Base-by-base conservation (phyloP, 2,329 filamentous ascomycete species). In the Nakataea oryzae region DNA sequence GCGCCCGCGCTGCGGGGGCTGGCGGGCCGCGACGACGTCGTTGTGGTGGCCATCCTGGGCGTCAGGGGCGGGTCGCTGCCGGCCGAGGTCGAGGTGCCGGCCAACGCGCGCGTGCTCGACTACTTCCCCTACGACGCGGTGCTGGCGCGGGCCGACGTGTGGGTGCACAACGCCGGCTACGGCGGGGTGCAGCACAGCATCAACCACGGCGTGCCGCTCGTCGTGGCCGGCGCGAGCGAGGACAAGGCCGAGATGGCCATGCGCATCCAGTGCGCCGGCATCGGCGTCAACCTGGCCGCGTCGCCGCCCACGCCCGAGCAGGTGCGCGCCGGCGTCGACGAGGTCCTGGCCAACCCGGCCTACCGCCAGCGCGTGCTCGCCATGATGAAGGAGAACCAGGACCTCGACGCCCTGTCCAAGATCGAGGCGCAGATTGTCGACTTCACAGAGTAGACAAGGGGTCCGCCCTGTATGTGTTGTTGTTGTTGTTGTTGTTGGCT, bases 121-220 rank as follows among this genome's bases (percentile, higher is more conserved):
- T 81, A 79, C 64, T 67, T 82, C 6, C 73, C 79, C 3, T 82
- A 81, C 64, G 78, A 82, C 63, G 69, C 72, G 0, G 63, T 81
- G 1, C 70, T 83, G 1, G 74, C 75, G 1, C 64, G 79, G 66
- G 71, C 72, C 34, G 78, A 75, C 54, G 72, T 79, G 0, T 78
- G 81, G 30, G 71, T 82, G 21, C 74, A 74, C 13, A 82, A 81
- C 58, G 79, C 74, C 13, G 79, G 79, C 3, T 82, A 79, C 62
- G 78, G 79, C 4, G 78, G 76, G 1, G 74, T 81, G 57, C 72
- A 76, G 27, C 77, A 80, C 61, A 74, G 74, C 1, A 68, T 81
- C 1, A 71, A 74, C 30, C 74, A 77, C 62, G 78, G 78, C 0
- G 75, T 80, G 27, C 79, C 79, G 1, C 74, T 81, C 67, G 75